Evolutionary conservation across 2,329 filamentous ascomycete genomes (phyloP).

Genomic region (Westerdykella sp.): DNA sequence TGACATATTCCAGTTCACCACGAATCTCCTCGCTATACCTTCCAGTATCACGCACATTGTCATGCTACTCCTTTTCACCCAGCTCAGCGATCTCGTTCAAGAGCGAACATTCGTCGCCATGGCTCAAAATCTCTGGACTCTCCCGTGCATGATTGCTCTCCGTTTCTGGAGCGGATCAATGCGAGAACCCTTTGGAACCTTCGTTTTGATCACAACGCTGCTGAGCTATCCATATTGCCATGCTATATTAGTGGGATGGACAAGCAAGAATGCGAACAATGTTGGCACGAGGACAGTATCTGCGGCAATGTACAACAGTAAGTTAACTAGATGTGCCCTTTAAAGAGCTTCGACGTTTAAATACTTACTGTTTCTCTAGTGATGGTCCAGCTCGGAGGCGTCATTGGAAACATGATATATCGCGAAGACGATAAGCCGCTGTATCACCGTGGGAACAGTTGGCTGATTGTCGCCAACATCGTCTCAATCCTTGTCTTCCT

Average conservation of each 20-base stretch:
- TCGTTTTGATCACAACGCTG: slow-evolving; percentile 43
- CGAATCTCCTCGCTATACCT: slow-evolving; percentile 57
- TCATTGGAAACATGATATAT: slow-evolving; percentile 48
- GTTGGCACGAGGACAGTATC: slow-evolving; percentile 55
- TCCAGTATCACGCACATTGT: slow-evolving; percentile 23
- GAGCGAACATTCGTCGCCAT: slow-evolving; percentile 41
- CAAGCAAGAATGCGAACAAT: slow-evolving; percentile 53
- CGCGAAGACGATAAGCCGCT: slow-evolving; percentile 50
- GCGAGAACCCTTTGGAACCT: slow-evolving; percentile 45
- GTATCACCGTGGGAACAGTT: slow-evolving; percentile 19
- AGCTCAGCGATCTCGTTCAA: slow-evolving; percentile 41
- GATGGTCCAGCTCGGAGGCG: slow-evolving; percentile 42
- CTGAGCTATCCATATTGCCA: slow-evolving; percentile 46
- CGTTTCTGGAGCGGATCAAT: slow-evolving; percentile 39
- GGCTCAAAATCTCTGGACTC: slow-evolving; percentile 48
- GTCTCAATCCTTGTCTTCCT: slow-evolving; percentile 2
- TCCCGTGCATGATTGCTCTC: slow-evolving; percentile 52
- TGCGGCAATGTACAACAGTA: slow-evolving; percentile 51
- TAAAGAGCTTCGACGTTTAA: too few relatives aligned
- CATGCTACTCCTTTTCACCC: slow-evolving; percentile 38
- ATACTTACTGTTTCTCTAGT: slow-evolving; percentile 12
- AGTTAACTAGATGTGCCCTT: too few relatives aligned
- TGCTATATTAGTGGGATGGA: slow-evolving; percentile 50
- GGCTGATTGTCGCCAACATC: slow-evolving; percentile 2
- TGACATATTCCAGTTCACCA: slow-evolving; percentile 39